Base-by-base conservation (phyloP, 2,329 filamentous ascomycete genomes). In the Gnomoniopsis sp. region DNA sequence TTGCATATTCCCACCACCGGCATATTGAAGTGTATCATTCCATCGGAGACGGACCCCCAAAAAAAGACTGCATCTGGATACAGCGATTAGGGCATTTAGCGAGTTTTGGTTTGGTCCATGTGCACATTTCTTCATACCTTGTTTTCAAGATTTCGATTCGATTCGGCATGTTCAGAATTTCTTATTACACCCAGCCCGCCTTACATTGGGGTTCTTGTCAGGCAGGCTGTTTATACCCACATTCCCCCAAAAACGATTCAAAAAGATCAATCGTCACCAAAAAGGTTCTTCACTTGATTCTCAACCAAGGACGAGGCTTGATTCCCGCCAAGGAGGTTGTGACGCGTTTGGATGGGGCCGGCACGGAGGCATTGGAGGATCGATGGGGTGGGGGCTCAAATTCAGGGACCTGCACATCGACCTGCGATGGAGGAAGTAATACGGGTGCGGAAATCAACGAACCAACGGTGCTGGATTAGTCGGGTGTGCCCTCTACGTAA, bases 51-150 rank as follows among this genome's bases (percentile, higher is more conserved):
- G 55, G 55, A 55, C 23, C 68, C 65, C 68, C 65, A 54, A 61
- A 61, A 62, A 54, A 62, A 62, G 60, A 62, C 57, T 62, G 60
- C 60, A 62, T 62, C 60, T 59, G 60, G 60, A 70, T 73, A 68
- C 58, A 61, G 55, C 73, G 67, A 69, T 75, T 71, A 73, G 73
- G 72, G 76, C 75, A 78, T 78, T 75, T 76, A 78, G 76, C 75
- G 75, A 74, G 67, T 68, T 66, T 64, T 65, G 64, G 66, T 63
- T 69, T 65, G 64, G 66, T 61, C 68, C 65, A 64, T 65, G 66
- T 71, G 62, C 63, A 64, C 67, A 68, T 68, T 64, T 67, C 65
- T 66, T 59, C 56, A 60, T 65, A 59, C 54, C 49, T 49, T 52
- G 59, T 61, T 57, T 55, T 44, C 49, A 46, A 54, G 38, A 53